Evolutionary conservation across 345 rosid species (phyloP).

Genomic region (Diplotaxis tenuifolia): DNA sequence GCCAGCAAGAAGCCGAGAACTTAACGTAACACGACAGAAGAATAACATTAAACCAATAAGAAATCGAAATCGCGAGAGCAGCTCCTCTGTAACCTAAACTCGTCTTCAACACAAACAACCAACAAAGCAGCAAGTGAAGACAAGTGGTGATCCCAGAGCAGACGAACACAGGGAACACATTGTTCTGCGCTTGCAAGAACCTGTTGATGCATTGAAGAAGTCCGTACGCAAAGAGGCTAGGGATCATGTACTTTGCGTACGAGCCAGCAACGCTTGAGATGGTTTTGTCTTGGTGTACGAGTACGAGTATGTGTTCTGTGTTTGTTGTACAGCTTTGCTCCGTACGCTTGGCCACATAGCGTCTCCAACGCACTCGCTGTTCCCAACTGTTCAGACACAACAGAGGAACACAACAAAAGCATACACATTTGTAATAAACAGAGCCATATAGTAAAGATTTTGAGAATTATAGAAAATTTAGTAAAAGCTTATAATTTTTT

Average conservation of each 20-base stretch:
- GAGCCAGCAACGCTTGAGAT: constrained; percentile 47
- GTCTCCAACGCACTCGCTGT: not conserved
- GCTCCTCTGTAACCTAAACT: constrained; percentile 54
- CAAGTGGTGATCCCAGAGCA: constrained; percentile 43
- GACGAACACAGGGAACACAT: constrained; percentile 51
- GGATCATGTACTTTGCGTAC: constrained; percentile 47
- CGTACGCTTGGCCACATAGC: not conserved
- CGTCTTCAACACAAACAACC: constrained; percentile 44
- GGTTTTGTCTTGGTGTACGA: constrained; percentile 19
- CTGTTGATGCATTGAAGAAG: constrained; percentile 44
- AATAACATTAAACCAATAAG: constrained; percentile 41
- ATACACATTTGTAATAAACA: not conserved
- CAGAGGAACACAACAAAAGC: not conserved
- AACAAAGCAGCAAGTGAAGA: constrained; percentile 44
- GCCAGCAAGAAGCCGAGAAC: constrained; percentile 34
- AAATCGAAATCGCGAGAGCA: constrained; percentile 45
- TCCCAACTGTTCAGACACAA: not conserved
- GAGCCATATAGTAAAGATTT: not conserved
- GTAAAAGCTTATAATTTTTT: not conserved
- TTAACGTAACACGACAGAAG: constrained; percentile 33
- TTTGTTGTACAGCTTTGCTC: not conserved
- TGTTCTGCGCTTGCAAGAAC: constrained; percentile 52
- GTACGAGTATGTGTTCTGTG: constrained; percentile 20
- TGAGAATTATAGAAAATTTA: not conserved
- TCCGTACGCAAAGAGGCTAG: constrained; percentile 43